These are phyloP conservation scores for Kodamaea hsintzibuensis DNA, from an alignment of 805 yeast species.

Conservation along the genomic window DNA sequence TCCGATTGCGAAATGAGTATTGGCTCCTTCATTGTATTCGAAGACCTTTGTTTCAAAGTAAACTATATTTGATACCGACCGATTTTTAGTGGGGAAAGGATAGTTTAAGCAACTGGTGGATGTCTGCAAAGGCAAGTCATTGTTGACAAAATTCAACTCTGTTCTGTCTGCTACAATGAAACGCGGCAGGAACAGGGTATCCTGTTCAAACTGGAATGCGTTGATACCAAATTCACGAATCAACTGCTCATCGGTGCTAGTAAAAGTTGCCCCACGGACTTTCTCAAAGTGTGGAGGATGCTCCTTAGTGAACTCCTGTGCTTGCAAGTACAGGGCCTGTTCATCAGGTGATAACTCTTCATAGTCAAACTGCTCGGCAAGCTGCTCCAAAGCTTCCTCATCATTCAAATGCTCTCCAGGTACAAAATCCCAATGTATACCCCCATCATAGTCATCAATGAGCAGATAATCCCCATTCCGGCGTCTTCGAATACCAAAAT, in stretches of 20 bases:
- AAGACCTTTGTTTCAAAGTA: conserved; percentile 60
- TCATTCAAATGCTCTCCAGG: conserved; percentile 43
- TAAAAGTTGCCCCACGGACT: conserved; percentile 33
- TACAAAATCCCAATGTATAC: conserved; percentile 11
- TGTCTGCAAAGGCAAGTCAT: conserved; percentile 41
- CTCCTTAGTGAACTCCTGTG: conserved; percentile 32
- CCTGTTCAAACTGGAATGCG: conserved; percentile 44
- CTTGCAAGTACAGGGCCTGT: conserved; percentile 35
- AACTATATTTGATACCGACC: conserved; percentile 41
- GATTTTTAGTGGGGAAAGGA: conserved; percentile 37
- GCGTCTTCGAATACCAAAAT: conserved; percentile 1
- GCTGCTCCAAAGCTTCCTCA: conserved; percentile 34
- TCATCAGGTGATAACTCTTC: conserved; percentile 42
- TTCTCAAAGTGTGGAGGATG: conserved; percentile 35
- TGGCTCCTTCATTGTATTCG: conserved; percentile 33
- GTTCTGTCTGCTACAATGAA: conserved; percentile 42
- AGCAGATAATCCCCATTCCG: conserved; percentile 10
- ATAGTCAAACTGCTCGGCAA: conserved; percentile 40
- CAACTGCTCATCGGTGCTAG: conserved; percentile 19
- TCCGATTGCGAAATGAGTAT: conserved; percentile 63
- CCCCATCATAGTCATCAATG: conserved; percentile 10
- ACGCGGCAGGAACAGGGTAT: conserved; percentile 28
- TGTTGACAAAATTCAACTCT: conserved; percentile 36
- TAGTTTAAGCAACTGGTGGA: conserved; percentile 41
- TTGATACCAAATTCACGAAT: conserved; percentile 35